Percentiles rank a stretch among this genome's conserved stretches.
Evolutionary conservation across 1,284 basidiomycete species (phyloP).

Genomic region (Coniferiporia weirii): DNA sequence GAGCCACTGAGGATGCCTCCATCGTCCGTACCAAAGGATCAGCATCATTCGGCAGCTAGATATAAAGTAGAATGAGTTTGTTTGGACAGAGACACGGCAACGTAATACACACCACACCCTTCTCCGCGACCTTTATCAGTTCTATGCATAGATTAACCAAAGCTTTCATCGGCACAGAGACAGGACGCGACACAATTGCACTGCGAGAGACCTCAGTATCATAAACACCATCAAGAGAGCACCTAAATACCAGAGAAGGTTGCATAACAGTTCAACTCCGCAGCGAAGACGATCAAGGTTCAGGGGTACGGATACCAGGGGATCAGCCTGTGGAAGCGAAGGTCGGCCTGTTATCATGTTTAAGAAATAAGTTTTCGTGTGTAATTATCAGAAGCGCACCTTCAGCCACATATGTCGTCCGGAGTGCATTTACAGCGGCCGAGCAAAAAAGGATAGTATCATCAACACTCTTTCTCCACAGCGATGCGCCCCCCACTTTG

Average conservation of each 20-base stretch:
- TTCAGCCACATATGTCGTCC: constrained; percentile 48
- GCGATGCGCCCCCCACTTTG: constrained; percentile 62
- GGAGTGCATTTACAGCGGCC: constrained; percentile 50
- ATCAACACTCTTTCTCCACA: constrained; percentile 71
- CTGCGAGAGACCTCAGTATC: constrained; percentile 31
- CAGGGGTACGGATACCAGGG: constrained; percentile 42
- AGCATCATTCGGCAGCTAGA: constrained; percentile 41
- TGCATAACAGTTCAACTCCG: constrained; percentile 44
- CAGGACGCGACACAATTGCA: constrained; percentile 55
- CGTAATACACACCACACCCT: constrained; percentile 40
- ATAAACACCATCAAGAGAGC: neutral
- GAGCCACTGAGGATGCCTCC: constrained; percentile 49
- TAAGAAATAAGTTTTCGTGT: neutral
- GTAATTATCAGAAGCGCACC: constrained; percentile 28
- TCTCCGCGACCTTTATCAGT: constrained; percentile 52
- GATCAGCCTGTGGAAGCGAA: constrained; percentile 28
- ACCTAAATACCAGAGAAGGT: constrained; percentile 44
- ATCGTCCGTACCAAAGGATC: constrained; percentile 47
- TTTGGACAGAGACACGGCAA: neutral
- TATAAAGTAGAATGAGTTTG: neutral
- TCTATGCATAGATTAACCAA: constrained; percentile 47
- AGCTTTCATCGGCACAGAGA: constrained; percentile 67
- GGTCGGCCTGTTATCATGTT: constrained; percentile 11
- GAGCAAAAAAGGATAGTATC: constrained; percentile 59
- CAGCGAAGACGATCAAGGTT: constrained; percentile 56